Conservation (phyloP, 1,284 basidiomycete genomes). For the Mixia osmundae region DNA sequence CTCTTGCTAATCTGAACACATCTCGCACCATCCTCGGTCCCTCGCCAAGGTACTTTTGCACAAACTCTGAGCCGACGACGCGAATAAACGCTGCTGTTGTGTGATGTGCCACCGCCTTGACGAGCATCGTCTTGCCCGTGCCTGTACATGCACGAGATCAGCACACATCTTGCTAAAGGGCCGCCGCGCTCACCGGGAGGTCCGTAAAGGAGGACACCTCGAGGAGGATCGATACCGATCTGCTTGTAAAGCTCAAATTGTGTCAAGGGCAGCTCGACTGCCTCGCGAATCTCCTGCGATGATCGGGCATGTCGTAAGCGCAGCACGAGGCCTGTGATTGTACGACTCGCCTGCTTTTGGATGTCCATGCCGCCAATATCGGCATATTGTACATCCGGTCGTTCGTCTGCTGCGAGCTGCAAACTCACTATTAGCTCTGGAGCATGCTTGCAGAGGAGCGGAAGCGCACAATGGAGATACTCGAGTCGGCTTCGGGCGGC, state of each 20-base stretch:
- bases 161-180: conserved; percentile 22
- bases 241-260: conserved; percentile 98
- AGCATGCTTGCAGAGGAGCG: not conserved
- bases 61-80: conserved; percentile 94
- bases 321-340: too few relatives aligned
- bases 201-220: conserved; percentile 78
- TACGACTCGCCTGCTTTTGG: too few relatives aligned
- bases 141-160: conserved; percentile 33
- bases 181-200: conserved; percentile 40
- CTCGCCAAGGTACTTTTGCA: conserved; percentile 97
- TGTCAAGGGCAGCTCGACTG: conserved; percentile 90
- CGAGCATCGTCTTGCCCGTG: conserved; percentile 97
- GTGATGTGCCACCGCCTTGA: conserved; percentile 93
- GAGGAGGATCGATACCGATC: conserved; percentile 96
- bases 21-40: conserved; percentile 99
- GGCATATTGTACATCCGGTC: conserved; percentile 48
- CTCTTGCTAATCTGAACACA: conserved; percentile 88
- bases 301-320: too few relatives aligned
- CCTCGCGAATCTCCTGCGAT: conserved; percentile 98
- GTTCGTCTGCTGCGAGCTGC: conserved; percentile 59
- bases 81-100: conserved; percentile 95
- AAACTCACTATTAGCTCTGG: not conserved
- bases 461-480: conserved; percentile 43
- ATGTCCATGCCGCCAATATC: conserved; percentile 84
- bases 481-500: conserved; percentile 94